phyloP scores from a whole-genome alignment of 73 alveolate genomes.

The Paramecium tetraurelia region DNA sequence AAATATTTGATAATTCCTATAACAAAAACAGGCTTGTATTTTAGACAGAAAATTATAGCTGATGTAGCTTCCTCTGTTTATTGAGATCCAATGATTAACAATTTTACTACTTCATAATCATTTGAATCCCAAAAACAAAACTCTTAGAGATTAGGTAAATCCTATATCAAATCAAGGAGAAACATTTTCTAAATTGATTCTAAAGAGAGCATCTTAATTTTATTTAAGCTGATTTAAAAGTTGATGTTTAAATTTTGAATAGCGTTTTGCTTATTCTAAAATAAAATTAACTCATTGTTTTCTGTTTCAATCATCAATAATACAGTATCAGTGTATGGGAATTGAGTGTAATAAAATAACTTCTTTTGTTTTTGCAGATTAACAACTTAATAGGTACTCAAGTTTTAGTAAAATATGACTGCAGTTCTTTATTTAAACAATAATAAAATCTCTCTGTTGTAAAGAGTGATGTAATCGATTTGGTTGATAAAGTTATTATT shows the following conservation, averaged over 20 bases:
- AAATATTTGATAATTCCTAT: slow-evolving; percentile 29
- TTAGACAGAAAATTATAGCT: not conserved
- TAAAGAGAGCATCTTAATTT: not conserved
- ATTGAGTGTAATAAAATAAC: not conserved
- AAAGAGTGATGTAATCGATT: not conserved
- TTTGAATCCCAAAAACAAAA: slow-evolving; percentile 1
- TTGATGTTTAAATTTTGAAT: not conserved
- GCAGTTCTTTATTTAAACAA: not conserved
- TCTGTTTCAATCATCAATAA: not conserved
- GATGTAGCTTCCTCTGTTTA: not conserved
- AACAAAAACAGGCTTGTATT: not conserved
- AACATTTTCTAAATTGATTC: not conserved
- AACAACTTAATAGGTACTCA: not conserved
- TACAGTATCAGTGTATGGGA: not conserved
- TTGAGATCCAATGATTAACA: not conserved
- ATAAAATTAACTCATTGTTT: not conserved
- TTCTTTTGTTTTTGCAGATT: not conserved
- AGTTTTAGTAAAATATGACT: not conserved
- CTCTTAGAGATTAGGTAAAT: slow-evolving; percentile 13
- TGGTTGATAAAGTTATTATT: not conserved
- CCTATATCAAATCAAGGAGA: not conserved
- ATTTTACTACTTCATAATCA: slow-evolving; percentile 14
- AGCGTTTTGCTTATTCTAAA: not conserved
- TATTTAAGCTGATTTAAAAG: not conserved
- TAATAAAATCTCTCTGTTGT: not conserved